These are phyloP conservation scores for Termitomyces sp. DNA, from an alignment of 768 basidiomycete species.

Conservation along the genomic window DNA sequence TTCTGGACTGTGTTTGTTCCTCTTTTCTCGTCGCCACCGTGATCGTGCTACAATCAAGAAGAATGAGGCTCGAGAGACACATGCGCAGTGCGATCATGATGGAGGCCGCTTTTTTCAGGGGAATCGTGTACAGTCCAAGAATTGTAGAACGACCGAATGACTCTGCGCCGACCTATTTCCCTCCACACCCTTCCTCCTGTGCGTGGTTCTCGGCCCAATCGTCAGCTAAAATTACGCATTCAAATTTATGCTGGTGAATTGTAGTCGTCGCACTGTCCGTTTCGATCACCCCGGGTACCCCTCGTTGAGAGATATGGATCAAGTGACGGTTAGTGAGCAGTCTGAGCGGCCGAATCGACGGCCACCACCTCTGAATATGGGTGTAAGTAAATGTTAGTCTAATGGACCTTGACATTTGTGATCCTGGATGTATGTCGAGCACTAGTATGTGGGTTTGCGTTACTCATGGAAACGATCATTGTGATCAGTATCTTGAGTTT, in stretches of 20 bases:
- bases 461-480: constrained; percentile 8
- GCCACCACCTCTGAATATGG: constrained; percentile 22
- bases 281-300: constrained; percentile 2
- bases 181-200: constrained; percentile 8
- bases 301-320: constrained; percentile 1
- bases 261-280: constrained; percentile 16
- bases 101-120: constrained; percentile 19
- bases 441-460: background rate
- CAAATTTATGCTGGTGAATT: constrained; percentile 18
- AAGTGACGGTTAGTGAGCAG: constrained; percentile 6
- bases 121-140: background rate
- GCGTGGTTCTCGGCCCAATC: background rate
- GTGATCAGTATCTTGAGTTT: constrained; percentile 9
- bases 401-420: too few species aligned
- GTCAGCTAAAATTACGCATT: constrained; percentile 17
- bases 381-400: background rate
- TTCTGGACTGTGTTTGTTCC: too few species aligned
- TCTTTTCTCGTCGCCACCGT: constrained; percentile 21
- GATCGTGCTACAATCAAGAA: constrained; percentile 14
- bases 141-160: constrained; percentile 10
- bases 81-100: constrained; percentile 22
- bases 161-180: constrained; percentile 21
- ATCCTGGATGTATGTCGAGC: too few species aligned
- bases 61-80: constrained; percentile 18
- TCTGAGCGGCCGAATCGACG: constrained; percentile 21